Evolutionary conservation across 1,139 yeast species (phyloP).

Genomic region (Magnusiomyces sp.): DNA sequence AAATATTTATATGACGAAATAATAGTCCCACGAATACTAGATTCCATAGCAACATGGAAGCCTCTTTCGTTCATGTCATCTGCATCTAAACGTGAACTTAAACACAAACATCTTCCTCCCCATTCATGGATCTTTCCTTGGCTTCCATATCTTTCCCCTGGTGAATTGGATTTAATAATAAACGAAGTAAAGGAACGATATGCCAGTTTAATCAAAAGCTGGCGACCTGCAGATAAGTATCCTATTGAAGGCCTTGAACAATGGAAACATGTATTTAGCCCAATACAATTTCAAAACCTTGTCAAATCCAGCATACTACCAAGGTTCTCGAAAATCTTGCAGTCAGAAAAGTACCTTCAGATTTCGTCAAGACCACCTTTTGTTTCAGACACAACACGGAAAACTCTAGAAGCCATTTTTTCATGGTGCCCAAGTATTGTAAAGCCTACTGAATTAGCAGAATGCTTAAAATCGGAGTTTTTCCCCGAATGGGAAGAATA

Average conservation of each 20-base stretch:
- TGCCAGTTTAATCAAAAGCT: conserved; percentile 25
- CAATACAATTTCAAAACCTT: conserved; percentile 23
- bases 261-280: conserved; percentile 36
- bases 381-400: too few relatives aligned
- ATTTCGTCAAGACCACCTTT: too few relatives aligned
- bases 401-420: conserved; percentile 20
- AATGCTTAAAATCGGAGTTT: conserved; percentile 25
- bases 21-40: conserved; percentile 34
- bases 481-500: conserved; percentile 30
- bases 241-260: conserved; percentile 29
- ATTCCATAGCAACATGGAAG: conserved; percentile 34
- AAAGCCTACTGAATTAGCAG: conserved; percentile 20
- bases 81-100: conserved; percentile 2
- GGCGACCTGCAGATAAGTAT: conserved; percentile 30
- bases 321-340: conserved; percentile 26
- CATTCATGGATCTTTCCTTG: conserved; percentile 41
- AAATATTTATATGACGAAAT: conserved; percentile 26
- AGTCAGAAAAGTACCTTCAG: too few relatives aligned
- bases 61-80: conserved; percentile 17
- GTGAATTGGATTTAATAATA: conserved; percentile 22
- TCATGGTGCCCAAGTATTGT: conserved; percentile 24
- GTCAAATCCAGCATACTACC: conserved; percentile 29
- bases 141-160: conserved; percentile 31
- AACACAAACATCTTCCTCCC: conserved; percentile 20
- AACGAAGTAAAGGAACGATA: conserved; percentile 30